phyloP scores from a whole-genome alignment of 2,329 filamentous ascomycete species.

The Fusarium temperatum region DNA sequence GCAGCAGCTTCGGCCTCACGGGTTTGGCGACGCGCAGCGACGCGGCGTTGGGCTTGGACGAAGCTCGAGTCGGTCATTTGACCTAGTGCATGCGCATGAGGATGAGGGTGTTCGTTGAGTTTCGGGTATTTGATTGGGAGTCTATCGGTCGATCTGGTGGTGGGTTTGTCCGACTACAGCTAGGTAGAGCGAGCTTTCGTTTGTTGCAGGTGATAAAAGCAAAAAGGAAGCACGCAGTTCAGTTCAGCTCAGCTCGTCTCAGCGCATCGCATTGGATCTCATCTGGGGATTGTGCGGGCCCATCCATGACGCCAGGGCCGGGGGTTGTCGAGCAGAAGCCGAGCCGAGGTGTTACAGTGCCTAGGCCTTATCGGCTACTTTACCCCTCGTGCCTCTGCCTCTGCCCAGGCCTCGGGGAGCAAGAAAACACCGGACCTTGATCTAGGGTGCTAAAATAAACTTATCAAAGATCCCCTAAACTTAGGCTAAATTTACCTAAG shows the following conservation, averaged over 20 bases:
- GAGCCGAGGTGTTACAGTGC: slow-evolving; percentile 39
- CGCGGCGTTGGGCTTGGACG: slow-evolving; percentile 86
- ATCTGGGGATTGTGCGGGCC: slow-evolving; percentile 34
- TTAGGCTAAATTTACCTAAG: too few species aligned
- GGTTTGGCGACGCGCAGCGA: slow-evolving; percentile 80
- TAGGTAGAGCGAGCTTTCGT: slow-evolving; percentile 1
- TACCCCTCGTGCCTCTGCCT: background rate
- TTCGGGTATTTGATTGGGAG: background rate
- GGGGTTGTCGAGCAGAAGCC: slow-evolving; percentile 29
- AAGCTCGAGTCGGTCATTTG: slow-evolving; percentile 72
- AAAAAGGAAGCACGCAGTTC: slow-evolving; percentile 20
- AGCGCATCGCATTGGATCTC: slow-evolving; percentile 8
- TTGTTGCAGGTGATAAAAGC: slow-evolving; percentile 7
- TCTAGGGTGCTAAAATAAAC: too few species aligned
- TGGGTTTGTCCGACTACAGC: background rate
- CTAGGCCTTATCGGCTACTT: slow-evolving; percentile 6
- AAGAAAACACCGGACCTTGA: too few species aligned
- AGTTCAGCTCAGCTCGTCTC: slow-evolving; percentile 1
- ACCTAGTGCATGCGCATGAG: slow-evolving; percentile 48
- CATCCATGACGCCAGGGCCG: slow-evolving; percentile 36
- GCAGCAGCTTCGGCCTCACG: slow-evolving; percentile 74
- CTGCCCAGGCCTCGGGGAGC: background rate
- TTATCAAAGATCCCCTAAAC: too few species aligned
- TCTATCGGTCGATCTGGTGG: background rate
- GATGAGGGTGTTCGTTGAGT: slow-evolving; percentile 35